Conservation (phyloP, 2,329 filamentous ascomycete species). For the Aspergillus sp. region DNA sequence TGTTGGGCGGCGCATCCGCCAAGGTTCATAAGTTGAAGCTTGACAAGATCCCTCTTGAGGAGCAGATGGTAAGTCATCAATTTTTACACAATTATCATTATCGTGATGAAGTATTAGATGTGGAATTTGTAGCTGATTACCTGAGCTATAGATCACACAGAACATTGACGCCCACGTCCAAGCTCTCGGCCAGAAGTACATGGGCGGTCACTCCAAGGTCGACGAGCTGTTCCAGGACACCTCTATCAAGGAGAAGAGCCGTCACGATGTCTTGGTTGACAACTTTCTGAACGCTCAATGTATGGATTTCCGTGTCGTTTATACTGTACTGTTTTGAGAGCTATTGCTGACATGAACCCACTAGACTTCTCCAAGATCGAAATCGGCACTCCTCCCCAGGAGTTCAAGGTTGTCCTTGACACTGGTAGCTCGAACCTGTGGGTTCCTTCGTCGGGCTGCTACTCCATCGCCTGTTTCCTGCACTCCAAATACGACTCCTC, state of each 20-base stretch:
- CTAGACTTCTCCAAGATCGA: slow-evolving; percentile 95
- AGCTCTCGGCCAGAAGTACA: slow-evolving; percentile 91
- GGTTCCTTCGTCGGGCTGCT: slow-evolving; percentile 87
- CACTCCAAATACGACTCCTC: slow-evolving; percentile 95
- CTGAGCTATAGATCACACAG: slow-evolving; percentile 57
- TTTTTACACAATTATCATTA: neutral
- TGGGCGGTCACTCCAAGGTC: slow-evolving; percentile 68
- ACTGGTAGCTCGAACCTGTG: slow-evolving; percentile 98
- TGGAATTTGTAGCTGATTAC: slow-evolving; percentile 7
- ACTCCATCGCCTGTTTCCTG: slow-evolving; percentile 95
- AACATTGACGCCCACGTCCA: slow-evolving; percentile 78
- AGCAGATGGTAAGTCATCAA: slow-evolving; percentile 73
- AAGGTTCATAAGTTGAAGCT: slow-evolving; percentile 95
- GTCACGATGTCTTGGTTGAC: slow-evolving; percentile 80
- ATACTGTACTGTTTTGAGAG: no score
- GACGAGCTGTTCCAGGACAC: slow-evolving; percentile 75
- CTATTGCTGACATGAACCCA: neutral
- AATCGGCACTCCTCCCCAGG: slow-evolving; percentile 86
- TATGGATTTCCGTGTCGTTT: slow-evolving; percentile 44
- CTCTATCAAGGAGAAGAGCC: slow-evolving; percentile 59
- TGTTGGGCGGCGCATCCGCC: slow-evolving; percentile 78
- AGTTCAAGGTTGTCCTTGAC: slow-evolving; percentile 97
- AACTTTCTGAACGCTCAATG: slow-evolving; percentile 99
- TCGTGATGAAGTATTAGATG: neutral
- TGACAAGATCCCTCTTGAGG: slow-evolving; percentile 87